Evolutionary conservation across 2,329 filamentous ascomycete species (phyloP).

Genomic region (Elsinoe fawcettii): DNA sequence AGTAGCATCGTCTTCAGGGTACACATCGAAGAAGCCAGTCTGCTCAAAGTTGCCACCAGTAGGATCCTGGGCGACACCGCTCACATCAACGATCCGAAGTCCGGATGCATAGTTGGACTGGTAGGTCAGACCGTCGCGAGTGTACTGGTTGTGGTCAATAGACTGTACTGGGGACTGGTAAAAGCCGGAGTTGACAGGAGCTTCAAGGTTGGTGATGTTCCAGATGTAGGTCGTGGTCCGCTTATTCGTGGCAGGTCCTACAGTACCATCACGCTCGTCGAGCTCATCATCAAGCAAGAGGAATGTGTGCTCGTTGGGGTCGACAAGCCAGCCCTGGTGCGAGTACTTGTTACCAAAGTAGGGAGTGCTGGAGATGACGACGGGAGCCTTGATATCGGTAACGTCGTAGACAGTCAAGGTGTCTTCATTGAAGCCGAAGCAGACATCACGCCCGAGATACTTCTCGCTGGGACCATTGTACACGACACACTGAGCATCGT

Average conservation of each 20-base stretch:
- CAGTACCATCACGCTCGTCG: conserved; percentile 38
- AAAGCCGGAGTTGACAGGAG: conserved; percentile 34
- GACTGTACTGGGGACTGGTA: conserved; percentile 30
- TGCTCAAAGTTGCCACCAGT: conserved; percentile 40
- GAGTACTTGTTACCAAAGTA: conserved; percentile 45
- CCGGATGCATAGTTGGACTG: conserved; percentile 33
- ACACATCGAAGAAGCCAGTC: conserved; percentile 44
- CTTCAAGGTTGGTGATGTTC: conserved; percentile 40
- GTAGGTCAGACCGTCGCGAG: conserved; percentile 31
- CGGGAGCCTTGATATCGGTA: conserved; percentile 34
- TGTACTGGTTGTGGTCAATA: conserved; percentile 39
- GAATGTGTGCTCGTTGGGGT: conserved; percentile 38
- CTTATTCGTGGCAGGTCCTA: conserved; percentile 36
- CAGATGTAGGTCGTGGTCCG: conserved; percentile 44
- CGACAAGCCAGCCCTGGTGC: conserved; percentile 48
- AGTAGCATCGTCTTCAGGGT: conserved; percentile 43
- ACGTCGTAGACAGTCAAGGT: conserved; percentile 39
- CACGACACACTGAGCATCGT: conserved; percentile 50
- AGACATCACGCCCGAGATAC: conserved; percentile 43
- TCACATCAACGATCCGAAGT: conserved; percentile 31
- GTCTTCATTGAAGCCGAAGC: conserved; percentile 47
- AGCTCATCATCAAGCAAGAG: conserved; percentile 48
- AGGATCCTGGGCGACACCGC: conserved; percentile 34
- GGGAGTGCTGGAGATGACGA: conserved; percentile 41
- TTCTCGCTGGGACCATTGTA: conserved; percentile 42